These are phyloP conservation scores for Pyrrhoderma noxium DNA, from an alignment of 1,284 basidiomycete species.

Conservation along the genomic window DNA sequence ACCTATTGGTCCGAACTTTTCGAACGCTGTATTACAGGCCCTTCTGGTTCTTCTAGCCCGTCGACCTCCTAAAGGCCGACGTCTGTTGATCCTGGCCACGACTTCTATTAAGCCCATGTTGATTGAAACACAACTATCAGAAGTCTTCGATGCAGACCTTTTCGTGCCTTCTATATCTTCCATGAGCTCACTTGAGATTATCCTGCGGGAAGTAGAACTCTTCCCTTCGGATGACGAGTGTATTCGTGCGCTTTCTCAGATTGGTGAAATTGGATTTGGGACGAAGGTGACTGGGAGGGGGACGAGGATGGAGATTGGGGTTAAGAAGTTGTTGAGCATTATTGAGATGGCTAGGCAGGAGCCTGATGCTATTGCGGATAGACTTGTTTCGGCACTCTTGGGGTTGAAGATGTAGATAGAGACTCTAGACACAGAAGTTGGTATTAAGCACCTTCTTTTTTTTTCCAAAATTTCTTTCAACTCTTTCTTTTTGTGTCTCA, in stretches of 20 bases:
- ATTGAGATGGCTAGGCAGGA: conserved; percentile 98
- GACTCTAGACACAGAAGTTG: background rate
- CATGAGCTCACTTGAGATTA: conserved; percentile 66
- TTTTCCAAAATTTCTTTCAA: too few relatives aligned
- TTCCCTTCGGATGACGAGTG: conserved; percentile 61
- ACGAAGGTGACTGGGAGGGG: conserved; percentile 35
- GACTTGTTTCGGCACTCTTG: conserved; percentile 66
- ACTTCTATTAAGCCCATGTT: conserved; percentile 86
- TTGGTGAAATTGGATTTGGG: conserved; percentile 74
- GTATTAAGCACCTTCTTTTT: background rate
- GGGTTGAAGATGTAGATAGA: conserved; percentile 39
- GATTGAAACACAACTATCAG: conserved; percentile 83
- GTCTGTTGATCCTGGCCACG: conserved; percentile 89
- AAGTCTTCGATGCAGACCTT: conserved; percentile 86
- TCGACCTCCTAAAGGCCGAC: conserved; percentile 92
- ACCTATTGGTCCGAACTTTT: conserved; percentile 95
- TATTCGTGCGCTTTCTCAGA: conserved; percentile 54
- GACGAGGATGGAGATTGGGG: conserved; percentile 68
- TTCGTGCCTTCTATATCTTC: conserved; percentile 78
- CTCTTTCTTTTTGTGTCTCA: too few relatives aligned
- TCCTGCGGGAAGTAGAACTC: conserved; percentile 79
- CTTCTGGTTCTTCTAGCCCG: conserved; percentile 86
- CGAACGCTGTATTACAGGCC: conserved; percentile 89
- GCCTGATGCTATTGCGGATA: conserved; percentile 70
- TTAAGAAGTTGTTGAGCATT: conserved; percentile 90